These are phyloP conservation scores for Arthonia radiata DNA, from an alignment of 495 filamentous ascomycete genomes.

Conservation along the genomic window DNA sequence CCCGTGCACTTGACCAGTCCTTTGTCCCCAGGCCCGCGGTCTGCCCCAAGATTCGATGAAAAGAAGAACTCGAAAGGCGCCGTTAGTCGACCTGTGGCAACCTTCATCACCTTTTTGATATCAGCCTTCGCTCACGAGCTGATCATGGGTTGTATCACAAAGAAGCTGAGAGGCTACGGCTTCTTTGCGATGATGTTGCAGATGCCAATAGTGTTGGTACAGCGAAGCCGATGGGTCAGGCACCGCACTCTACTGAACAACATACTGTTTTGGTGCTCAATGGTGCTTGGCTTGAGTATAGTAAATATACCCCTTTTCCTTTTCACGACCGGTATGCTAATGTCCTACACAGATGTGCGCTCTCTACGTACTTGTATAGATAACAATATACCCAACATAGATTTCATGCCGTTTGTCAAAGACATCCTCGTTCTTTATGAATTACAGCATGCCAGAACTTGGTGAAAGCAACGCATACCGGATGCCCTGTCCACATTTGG, in stretches of 20 bases:
- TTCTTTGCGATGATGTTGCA: constrained; percentile 91
- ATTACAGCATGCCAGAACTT: too few species aligned
- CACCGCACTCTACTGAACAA: constrained; percentile 65
- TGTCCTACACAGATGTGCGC: constrained; percentile 23
- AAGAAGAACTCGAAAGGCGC: constrained; percentile 43
- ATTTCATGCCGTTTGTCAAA: too few species aligned
- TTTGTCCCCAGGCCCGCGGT: too few species aligned
- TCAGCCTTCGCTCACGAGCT: constrained; percentile 77
- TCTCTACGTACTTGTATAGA: constrained; percentile 18
- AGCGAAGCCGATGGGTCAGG: constrained; percentile 52
- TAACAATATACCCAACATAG: neutral
- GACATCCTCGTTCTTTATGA: too few species aligned
- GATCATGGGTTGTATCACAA: constrained; percentile 93
- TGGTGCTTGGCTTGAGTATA: constrained; percentile 76
- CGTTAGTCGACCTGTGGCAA: constrained; percentile 56
- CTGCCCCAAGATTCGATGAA: too few species aligned
- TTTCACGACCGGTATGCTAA: constrained; percentile 3
- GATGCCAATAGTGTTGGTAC: constrained; percentile 76
- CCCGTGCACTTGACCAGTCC: too few species aligned
- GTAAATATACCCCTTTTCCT: constrained; percentile 22
- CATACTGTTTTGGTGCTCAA: constrained; percentile 78
- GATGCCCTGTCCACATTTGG: too few species aligned
- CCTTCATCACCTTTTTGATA: constrained; percentile 77
- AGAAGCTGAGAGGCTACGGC: constrained; percentile 86
- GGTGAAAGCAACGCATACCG: too few species aligned